A percentile compares a stretch with the other conserved stretches of the same genome.
These are phyloP conservation scores for Vachellia collinsii DNA, from an alignment of 306 rosid species.

Conservation along the genomic window DNA sequence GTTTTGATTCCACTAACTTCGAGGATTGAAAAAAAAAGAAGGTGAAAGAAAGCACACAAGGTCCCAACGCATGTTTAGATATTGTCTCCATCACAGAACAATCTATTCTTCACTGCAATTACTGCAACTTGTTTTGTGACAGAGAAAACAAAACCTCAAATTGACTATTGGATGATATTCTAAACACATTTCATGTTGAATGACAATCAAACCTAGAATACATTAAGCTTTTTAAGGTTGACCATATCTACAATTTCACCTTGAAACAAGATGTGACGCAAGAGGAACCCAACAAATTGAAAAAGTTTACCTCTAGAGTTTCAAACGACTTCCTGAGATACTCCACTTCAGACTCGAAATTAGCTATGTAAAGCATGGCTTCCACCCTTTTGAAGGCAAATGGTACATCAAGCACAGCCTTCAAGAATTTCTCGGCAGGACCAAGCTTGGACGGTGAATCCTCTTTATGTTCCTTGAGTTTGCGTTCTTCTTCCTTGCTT, in stretches of 20 bases:
- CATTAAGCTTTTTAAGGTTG: neutral
- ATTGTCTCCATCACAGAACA: neutral
- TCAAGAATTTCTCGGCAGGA: slow-evolving; percentile 85
- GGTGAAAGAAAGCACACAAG: slow-evolving; percentile 49
- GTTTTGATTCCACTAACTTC: neutral
- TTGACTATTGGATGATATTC: neutral
- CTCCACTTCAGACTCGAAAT: slow-evolving; percentile 86
- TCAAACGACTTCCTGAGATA: slow-evolving; percentile 80
- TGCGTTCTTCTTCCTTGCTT: slow-evolving; percentile 88
- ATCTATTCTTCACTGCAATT: neutral
- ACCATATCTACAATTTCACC: neutral
- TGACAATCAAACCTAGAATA: slow-evolving; percentile 1
- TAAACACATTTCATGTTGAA: neutral
- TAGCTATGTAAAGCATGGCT: slow-evolving; percentile 88
- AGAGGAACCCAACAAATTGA: neutral
- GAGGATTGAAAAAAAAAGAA: slow-evolving; percentile 32
- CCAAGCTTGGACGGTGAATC: slow-evolving; percentile 79
- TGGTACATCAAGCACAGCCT: slow-evolving; percentile 87
- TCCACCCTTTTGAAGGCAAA: slow-evolving; percentile 85
- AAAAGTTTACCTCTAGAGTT: slow-evolving; percentile 70
- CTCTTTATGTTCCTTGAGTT: slow-evolving; percentile 75
- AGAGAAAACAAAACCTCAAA: neutral
- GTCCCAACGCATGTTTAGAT: neutral
- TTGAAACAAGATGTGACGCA: slow-evolving; percentile 6
- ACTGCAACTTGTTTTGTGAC: neutral